These are phyloP conservation scores for Starmerella powellii DNA, from an alignment of 805 yeast genomes.

Conservation along the genomic window DNA sequence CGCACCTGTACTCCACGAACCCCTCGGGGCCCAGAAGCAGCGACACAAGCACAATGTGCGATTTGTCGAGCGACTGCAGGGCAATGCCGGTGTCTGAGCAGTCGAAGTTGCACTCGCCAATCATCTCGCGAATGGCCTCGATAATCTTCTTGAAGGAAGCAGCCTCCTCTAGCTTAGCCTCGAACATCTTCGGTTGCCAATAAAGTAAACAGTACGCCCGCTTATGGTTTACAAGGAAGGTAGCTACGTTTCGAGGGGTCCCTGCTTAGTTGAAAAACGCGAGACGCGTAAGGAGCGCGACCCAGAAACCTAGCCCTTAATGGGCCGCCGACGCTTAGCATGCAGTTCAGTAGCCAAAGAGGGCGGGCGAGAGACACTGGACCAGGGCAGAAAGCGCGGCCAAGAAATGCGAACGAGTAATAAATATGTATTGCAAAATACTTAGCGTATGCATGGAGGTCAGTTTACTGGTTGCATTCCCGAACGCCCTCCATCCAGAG, in stretches of 20 bases:
- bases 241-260: too few species aligned
- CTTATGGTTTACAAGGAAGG: too few species aligned
- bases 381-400: too few species aligned
- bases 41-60: conserved; percentile 86
- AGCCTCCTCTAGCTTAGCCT: conserved; percentile 93
- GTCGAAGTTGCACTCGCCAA: conserved; percentile 89
- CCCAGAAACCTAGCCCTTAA: conserved; percentile 3
- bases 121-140: conserved; percentile 90
- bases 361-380: not conserved
- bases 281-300: conserved; percentile 1
- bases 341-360: not conserved
- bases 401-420: too few species aligned
- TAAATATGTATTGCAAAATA: too few species aligned
- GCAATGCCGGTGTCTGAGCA: conserved; percentile 92
- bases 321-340: not conserved
- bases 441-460: too few species aligned
- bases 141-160: conserved; percentile 81
- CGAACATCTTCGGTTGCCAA: conserved; percentile 81
- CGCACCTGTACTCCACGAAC: conserved; percentile 88
- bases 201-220: too few species aligned
- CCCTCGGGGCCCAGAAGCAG: conserved; percentile 78
- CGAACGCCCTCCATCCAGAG: too few species aligned
- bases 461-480: too few species aligned
- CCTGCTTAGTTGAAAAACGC: conserved; percentile 5
- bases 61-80: conserved; percentile 94